A percentile compares a stretch with the other conserved stretches of the same genome.
phyloP scores from a whole-genome alignment of 1,284 basidiomycete genomes.

The Pseudozyma sp. region DNA sequence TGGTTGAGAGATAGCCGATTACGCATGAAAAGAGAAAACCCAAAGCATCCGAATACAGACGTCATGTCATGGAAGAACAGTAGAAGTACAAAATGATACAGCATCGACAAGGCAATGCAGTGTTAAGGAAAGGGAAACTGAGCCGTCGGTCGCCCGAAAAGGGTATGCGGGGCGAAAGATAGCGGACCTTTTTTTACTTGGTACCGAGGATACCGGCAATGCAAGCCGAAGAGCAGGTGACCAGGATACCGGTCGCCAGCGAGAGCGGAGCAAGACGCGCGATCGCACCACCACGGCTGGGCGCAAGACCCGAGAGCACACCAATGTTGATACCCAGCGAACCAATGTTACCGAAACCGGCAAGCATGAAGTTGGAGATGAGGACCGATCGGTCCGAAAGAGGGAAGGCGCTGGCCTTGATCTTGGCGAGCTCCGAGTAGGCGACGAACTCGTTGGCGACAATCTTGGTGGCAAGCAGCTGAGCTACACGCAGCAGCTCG shows the following conservation, averaged over 20 bases:
- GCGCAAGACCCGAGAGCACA: conserved; percentile 84
- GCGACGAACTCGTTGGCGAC: conserved; percentile 84
- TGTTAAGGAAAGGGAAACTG: not conserved
- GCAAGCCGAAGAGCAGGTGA: conserved; percentile 70
- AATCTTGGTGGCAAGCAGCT: conserved; percentile 85
- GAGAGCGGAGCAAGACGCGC: conserved; percentile 79
- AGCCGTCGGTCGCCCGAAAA: conserved; percentile 10
- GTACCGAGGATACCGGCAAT: conserved; percentile 68
- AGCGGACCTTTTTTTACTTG: conserved; percentile 4
- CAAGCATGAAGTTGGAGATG: conserved; percentile 84
- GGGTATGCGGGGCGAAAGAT: conserved; percentile 21
- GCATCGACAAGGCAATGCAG: not conserved
- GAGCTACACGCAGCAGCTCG: conserved; percentile 68
- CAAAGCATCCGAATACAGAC: conserved; percentile 28
- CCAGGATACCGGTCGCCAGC: conserved; percentile 67
- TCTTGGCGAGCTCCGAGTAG: conserved; percentile 72
- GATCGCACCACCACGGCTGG: conserved; percentile 79
- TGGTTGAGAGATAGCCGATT: conserved; percentile 11
- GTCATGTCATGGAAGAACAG: not conserved
- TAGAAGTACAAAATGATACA: conserved; percentile 8
- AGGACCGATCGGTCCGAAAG: conserved; percentile 78
- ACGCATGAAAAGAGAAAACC: conserved; percentile 16
- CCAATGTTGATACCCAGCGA: conserved; percentile 91
- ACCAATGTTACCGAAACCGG: conserved; percentile 83
- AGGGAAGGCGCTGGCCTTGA: conserved; percentile 70